These are phyloP conservation scores for Physcomitrellopsis africana DNA, from an alignment of 225 moss, liverwort and hornwort species.

Conservation along the genomic window DNA sequence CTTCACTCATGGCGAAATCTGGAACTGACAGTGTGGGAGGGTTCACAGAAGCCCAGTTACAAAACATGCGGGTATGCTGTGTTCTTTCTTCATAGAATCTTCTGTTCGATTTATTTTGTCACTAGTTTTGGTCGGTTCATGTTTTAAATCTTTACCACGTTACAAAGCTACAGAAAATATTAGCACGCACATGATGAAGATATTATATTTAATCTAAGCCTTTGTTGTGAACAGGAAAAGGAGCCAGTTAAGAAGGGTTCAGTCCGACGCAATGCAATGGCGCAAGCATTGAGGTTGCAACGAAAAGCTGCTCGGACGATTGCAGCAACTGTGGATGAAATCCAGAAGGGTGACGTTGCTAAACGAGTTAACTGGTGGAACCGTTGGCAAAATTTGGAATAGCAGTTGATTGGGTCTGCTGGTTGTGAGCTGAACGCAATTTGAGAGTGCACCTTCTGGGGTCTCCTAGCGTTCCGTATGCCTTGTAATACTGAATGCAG, in stretches of 20 bases:
- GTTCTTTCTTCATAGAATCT: conserved; percentile 6
- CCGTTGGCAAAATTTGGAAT: conserved; percentile 77
- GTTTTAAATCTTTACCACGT: conserved; percentile 1
- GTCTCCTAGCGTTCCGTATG: conserved; percentile 16
- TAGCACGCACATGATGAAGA: background rate
- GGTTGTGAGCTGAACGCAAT: conserved; percentile 25
- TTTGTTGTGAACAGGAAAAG: conserved; percentile 54
- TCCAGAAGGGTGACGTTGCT: conserved; percentile 53
- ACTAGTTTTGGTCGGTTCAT: background rate
- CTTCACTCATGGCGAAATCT: conserved; percentile 85
- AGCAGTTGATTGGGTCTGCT: conserved; percentile 1
- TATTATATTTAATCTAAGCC: conserved; percentile 1
- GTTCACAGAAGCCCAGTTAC: conserved; percentile 89
- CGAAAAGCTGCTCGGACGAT: conserved; percentile 72
- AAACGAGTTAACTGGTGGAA: conserved; percentile 97
- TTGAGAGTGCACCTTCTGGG: conserved; percentile 29
- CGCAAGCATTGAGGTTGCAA: conserved; percentile 76
- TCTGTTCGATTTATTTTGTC: background rate
- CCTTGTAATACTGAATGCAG: conserved; percentile 30
- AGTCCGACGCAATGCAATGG: conserved; percentile 79
- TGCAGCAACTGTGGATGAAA: conserved; percentile 53
- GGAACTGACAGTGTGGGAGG: conserved; percentile 83
- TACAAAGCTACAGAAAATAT: background rate
- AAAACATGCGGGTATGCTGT: conserved; percentile 65
- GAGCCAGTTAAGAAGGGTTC: conserved; percentile 75